These are phyloP conservation scores for Aspergillus candidus DNA, from an alignment of 2,329 filamentous ascomycete species.

Conservation along the genomic window DNA sequence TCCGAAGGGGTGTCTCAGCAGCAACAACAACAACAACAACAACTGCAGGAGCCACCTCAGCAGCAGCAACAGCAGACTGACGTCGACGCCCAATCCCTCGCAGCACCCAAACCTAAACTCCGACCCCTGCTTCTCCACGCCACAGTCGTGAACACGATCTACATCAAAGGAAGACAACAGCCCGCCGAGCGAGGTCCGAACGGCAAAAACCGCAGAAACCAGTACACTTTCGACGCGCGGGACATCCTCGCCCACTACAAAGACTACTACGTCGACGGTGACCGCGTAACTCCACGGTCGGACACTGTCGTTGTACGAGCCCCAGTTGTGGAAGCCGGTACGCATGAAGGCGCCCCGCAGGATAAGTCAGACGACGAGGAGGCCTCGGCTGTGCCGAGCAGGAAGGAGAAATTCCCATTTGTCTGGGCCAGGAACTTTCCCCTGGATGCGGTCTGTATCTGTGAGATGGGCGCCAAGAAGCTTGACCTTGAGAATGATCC, in stretches of 20 bases:
- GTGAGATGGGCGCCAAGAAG: conserved; percentile 78
- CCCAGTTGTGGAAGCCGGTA: neutral
- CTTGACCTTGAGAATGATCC: conserved; percentile 41
- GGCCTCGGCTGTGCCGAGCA: neutral
- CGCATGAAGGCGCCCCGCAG: neutral
- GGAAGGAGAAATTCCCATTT: conserved; percentile 32
- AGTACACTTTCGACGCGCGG: conserved; percentile 45
- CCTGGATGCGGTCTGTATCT: conserved; percentile 70
- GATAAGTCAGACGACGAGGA: neutral
- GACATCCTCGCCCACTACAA: conserved; percentile 27
- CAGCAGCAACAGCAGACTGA: neutral
- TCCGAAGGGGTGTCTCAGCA: neutral
- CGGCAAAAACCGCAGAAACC: conserved; percentile 11
- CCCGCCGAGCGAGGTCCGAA: conserved; percentile 2
- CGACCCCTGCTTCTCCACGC: conserved; percentile 71
- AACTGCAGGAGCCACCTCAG: neutral
- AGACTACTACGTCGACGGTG: conserved; percentile 29
- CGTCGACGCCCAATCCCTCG: conserved; percentile 1
- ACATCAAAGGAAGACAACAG: conserved; percentile 40
- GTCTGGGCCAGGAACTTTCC: conserved; percentile 64
- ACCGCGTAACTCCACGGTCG: conserved; percentile 16
- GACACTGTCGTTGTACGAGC: neutral
- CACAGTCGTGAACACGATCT: conserved; percentile 80
- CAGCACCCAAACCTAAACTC: conserved; percentile 21
- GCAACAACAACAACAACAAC: conserved; percentile 3